Evolutionary conservation across 2,329 filamentous ascomycete genomes (phyloP), one percentile per base, ranked within the genome.

Genomic region (Aschersonia sp.): DNA sequence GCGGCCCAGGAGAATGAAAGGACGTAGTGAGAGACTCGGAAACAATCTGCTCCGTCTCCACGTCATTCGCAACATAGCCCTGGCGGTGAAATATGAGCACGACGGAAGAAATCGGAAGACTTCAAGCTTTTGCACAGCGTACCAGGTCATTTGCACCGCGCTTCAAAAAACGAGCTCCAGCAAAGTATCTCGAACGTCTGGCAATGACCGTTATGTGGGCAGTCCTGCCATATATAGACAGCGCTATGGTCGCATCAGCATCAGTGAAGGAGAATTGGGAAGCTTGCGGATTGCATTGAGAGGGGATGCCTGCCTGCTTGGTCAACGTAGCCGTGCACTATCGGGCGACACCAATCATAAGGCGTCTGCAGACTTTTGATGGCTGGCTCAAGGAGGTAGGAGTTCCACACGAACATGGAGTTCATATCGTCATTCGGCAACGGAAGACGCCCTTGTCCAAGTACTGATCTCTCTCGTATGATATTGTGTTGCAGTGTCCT

Each of bases 371-470:
- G 69, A 5, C 75, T 75, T 20, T 71, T 66, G 9, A 77, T 71
- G 0, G 84, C 88, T 0, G 92, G 89, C 51, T 83, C 74, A 20
- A 98, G 74, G 4, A 98, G 73, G 63, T 96, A 85, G 55, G 86
- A 80, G 57, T 98, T 98, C 92, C 92, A 98, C 3, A 97, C 85
- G 60, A 98, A 98, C 92, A 98, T 98, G 40, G 84, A 79, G 58
- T 96, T 94, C 61, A 84, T 84, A 55, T 89, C 79, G 32, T 77
- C 74, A 31, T 75, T 70, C 41, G 73, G 70, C 5, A 75, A 72
- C 31, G 77, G 74, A 2, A 77, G 69, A 9, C 73, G 65, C 1
- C 85, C 86, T 51, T 80, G 72, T 31, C 78, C 74, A 45, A 94
- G 66, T 3, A 82, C 80, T 45, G 77, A 73, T 40, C 92, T 77